A percentile compares a stretch with the other conserved stretches of the same genome.
These are phyloP conservation scores for Metarhizium rileyi DNA, from an alignment of 2,329 filamentous ascomycete genomes.

Conservation along the genomic window DNA sequence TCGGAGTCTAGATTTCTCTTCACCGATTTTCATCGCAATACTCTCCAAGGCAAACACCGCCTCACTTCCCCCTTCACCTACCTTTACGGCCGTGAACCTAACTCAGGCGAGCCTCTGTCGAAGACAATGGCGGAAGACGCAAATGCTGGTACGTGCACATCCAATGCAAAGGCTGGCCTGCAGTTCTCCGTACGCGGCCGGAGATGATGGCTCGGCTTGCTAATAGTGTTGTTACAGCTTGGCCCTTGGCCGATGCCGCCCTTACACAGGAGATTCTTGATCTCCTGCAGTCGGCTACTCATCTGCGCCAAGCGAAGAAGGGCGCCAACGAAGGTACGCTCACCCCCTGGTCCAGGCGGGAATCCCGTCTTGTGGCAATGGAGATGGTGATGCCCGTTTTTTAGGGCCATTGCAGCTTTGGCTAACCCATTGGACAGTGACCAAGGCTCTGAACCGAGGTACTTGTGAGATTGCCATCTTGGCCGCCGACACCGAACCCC, in stretches of 20 bases:
- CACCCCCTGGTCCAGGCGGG: background rate
- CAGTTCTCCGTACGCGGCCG: background rate
- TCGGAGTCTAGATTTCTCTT: background rate
- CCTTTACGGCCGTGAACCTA: slow-evolving; percentile 47
- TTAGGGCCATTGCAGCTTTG: background rate
- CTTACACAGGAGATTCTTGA: slow-evolving; percentile 77
- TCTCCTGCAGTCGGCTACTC: slow-evolving; percentile 64
- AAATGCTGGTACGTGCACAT: slow-evolving; percentile 13
- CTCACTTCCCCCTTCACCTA: slow-evolving; percentile 1
- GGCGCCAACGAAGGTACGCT: slow-evolving; percentile 63
- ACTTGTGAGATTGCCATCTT: slow-evolving; percentile 84
- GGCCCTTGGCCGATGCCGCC: slow-evolving; percentile 63
- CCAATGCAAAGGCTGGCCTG: background rate
- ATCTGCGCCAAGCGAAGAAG: slow-evolving; percentile 69
- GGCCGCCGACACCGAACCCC: slow-evolving; percentile 76
- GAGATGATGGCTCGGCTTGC: background rate
- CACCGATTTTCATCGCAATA: slow-evolving; percentile 4
- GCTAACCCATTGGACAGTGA: slow-evolving; percentile 29
- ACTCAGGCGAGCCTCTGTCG: slow-evolving; percentile 22
- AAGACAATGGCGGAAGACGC: slow-evolving; percentile 17
- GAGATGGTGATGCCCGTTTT: background rate
- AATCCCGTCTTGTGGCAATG: background rate
- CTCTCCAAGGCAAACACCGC: slow-evolving; percentile 1
- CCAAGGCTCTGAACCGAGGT: slow-evolving; percentile 85
- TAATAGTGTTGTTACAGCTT: slow-evolving; percentile 33